Conservation (phyloP, 257 asterid species). For the Handroanthus guayacan region DNA sequence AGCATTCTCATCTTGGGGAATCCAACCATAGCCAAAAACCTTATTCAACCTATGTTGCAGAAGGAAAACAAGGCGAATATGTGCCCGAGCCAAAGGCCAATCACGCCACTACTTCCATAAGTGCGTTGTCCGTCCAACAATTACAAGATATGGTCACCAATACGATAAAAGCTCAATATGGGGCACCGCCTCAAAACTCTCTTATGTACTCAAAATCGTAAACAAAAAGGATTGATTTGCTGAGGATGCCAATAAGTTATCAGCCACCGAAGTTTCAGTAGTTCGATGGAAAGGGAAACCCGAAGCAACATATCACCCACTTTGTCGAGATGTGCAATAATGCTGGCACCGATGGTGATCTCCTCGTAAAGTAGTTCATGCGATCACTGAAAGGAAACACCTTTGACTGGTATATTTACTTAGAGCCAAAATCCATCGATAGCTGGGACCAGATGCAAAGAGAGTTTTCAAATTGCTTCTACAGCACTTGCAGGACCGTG, state of each 20-base stretch:
- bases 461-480: too few relatives aligned
- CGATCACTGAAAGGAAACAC: not conserved
- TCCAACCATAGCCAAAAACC: too few relatives aligned
- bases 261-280: slow-evolving; percentile 1
- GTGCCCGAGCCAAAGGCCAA: too few relatives aligned
- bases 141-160: too few relatives aligned
- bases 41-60: too few relatives aligned
- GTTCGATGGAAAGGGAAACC: slow-evolving; percentile 14
- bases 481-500: too few relatives aligned
- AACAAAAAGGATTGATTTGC: not conserved
- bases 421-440: not conserved
- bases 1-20: too few relatives aligned
- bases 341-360: not conserved
- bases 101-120: too few relatives aligned
- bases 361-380: not conserved
- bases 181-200: not conserved
- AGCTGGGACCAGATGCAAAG: too few relatives aligned
- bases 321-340: slow-evolving; percentile 4
- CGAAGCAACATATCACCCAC: slow-evolving; percentile 7
- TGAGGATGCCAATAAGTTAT: slow-evolving; percentile 4
- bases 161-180: not conserved
- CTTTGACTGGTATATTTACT: not conserved
- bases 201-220: not conserved
- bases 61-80: too few relatives aligned
- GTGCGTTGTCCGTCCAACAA: too few relatives aligned